Base-by-base conservation (phyloP, 1,284 basidiomycete genomes). In the Boletus holoroseus region DNA sequence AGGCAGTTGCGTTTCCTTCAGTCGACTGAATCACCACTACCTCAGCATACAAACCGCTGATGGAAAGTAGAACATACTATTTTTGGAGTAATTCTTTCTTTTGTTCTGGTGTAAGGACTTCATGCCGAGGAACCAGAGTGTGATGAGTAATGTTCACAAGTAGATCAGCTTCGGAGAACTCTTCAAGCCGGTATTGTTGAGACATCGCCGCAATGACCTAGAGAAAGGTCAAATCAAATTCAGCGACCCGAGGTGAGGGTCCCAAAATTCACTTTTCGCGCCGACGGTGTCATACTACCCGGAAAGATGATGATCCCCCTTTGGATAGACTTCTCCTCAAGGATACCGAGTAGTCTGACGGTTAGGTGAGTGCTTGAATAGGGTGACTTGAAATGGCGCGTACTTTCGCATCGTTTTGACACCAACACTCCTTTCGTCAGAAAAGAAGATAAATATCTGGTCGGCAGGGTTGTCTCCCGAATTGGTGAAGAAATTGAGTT, bases 71-170 rank as follows among this genome's bases (percentile, higher is more conserved):
- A 34, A 36, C 93, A 63, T 63, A 97, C 94, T 99, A 99, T 79
- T 89, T 88, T 69, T 89, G 83, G 54, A 99, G 76, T 47, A 99
- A 73, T 11, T 82, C 74, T 64, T 83, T 85, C 75, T 99, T 99
- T 70, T 97, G 89, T 57, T 92, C 88, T 18, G 80, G 72, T 8
- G 81, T 82, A 59, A 99, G 79, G 51, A 99, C 87, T 60, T 94
- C 86, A 67, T 99, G 96, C 58, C 82, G 83, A 40, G 96, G 96
- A 4, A 99, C 96, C 31, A 99, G 79, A 36, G 90, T 90, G 66
- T 99, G 96, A 63, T 89, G 86, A 15, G 93, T 95, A 62, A 99
- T 99, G 72, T 99, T 99, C 58, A 99, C 96, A 4, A 99, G 80
- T 38, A 99, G 74, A 70, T 96, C 94, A 6, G 93, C 83, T 72